Evolutionary conservation across 208 protist species (phyloP).

Genomic region (Trypanosoma lewisi): DNA sequence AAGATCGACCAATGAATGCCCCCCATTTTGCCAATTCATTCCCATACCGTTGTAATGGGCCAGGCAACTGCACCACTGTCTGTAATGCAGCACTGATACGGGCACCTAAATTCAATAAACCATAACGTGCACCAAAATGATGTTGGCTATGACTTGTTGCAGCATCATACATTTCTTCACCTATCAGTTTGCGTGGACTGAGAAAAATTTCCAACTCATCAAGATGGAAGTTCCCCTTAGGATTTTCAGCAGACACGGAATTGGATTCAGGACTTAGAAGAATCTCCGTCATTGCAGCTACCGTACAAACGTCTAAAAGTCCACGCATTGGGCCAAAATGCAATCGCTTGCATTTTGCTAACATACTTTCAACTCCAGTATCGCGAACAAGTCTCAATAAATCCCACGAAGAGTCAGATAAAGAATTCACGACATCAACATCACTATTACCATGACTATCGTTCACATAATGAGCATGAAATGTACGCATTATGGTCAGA

Average conservation of each 20-base stretch:
- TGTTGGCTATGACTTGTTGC: neutral
- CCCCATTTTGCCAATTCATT: conserved; percentile 14
- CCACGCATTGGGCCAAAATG: conserved; percentile 55
- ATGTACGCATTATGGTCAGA: conserved; percentile 22
- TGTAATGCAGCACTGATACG: conserved; percentile 9
- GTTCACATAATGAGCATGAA: neutral
- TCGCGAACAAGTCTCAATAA: conserved; percentile 31
- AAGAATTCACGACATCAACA: neutral
- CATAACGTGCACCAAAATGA: conserved; percentile 20
- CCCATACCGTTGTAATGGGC: conserved; percentile 1
- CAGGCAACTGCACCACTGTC: conserved; percentile 1
- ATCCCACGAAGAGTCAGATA: neutral
- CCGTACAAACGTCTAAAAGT: conserved; percentile 50
- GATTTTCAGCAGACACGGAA: neutral
- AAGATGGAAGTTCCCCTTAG: conserved; percentile 1
- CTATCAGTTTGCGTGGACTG: conserved; percentile 23
- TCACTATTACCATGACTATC: conserved; percentile 5
- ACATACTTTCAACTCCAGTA: conserved; percentile 43
- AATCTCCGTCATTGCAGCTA: conserved; percentile 33
- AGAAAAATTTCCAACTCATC: conserved; percentile 26
- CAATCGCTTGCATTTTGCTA: conserved; percentile 49
- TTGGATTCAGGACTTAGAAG: conserved; percentile 19
- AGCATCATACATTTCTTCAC: conserved; percentile 18
- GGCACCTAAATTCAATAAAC: conserved; percentile 15
- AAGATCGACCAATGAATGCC: conserved; percentile 14